phyloP scores from a whole-genome alignment of 805 yeast genomes.

The Diddensiella caesifluorescens region DNA sequence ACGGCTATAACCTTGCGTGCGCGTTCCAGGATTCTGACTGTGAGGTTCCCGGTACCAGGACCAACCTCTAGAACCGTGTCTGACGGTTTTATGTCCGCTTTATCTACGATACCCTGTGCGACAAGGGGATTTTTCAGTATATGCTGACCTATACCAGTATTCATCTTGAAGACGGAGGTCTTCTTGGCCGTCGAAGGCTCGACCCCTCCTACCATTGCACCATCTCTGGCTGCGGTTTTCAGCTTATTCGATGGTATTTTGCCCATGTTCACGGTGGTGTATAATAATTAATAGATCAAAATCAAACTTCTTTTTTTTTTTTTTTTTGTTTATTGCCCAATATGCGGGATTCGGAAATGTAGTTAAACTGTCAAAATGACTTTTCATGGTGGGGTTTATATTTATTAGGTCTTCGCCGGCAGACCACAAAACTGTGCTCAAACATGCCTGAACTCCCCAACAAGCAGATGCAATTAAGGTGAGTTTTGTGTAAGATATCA shows the following conservation, averaged over 20 bases:
- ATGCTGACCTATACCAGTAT: conserved; percentile 96
- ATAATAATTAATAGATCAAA: not conserved
- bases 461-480: not conserved
- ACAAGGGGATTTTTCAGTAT: conserved; percentile 92
- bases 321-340: conserved; percentile 2
- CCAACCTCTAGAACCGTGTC: conserved; percentile 95
- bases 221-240: not conserved
- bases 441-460: not conserved
- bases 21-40: conserved; percentile 85
- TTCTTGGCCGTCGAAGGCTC: conserved; percentile 16
- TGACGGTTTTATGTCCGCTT: conserved; percentile 86
- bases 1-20: conserved; percentile 93
- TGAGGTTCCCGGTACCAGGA: conserved; percentile 98
- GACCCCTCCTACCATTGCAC: not conserved
- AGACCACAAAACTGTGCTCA: not conserved
- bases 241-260: conserved; percentile 25
- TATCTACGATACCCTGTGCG: conserved; percentile 97
- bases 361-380: no score
- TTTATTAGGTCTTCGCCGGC: no score
- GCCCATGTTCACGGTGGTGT: conserved; percentile 24
- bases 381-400: no score
- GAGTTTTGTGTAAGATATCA: not conserved
- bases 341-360: not conserved
- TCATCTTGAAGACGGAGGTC: conserved; percentile 79
- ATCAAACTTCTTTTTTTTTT: not conserved